These are phyloP conservation scores for Buddleja alternifolia DNA, from an alignment of 257 asterid species.

Conservation along the genomic window DNA sequence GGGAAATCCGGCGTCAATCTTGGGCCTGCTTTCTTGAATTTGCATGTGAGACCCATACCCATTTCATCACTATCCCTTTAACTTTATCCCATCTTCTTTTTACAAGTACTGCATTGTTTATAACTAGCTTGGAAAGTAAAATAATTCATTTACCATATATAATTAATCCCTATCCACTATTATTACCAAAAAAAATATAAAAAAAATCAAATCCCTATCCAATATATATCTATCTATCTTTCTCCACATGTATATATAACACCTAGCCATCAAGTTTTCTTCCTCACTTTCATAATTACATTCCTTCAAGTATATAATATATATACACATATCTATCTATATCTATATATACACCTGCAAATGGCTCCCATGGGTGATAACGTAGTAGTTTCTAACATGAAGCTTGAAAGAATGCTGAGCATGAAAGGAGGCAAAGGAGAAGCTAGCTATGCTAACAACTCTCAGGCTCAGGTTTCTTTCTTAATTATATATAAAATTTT, in stretches of 20 bases:
- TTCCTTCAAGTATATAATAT: too few relatives aligned
- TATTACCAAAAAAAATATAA: too few relatives aligned
- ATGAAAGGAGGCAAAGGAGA: constrained; percentile 98
- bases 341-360: neutral
- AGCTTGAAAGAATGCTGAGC: constrained; percentile 78
- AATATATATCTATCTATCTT: neutral
- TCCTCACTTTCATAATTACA: constrained; percentile 19
- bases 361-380: constrained; percentile 68
- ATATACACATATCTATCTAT: neutral
- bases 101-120: neutral
- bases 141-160: neutral
- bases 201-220: too few relatives aligned
- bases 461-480: constrained; percentile 82
- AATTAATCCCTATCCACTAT: neutral
- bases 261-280: constrained; percentile 9
- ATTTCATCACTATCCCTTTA: neutral
- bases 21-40: constrained; percentile 45
- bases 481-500: too few relatives aligned
- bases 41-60: constrained; percentile 56
- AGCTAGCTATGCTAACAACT: constrained; percentile 85
- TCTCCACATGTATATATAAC: constrained; percentile 21
- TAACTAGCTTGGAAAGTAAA: neutral
- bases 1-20: constrained; percentile 54
- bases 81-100: constrained; percentile 26
- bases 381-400: constrained; percentile 61